These are phyloP conservation scores for Trametes cingulata DNA, from an alignment of 768 basidiomycete species.

Conservation along the genomic window DNA sequence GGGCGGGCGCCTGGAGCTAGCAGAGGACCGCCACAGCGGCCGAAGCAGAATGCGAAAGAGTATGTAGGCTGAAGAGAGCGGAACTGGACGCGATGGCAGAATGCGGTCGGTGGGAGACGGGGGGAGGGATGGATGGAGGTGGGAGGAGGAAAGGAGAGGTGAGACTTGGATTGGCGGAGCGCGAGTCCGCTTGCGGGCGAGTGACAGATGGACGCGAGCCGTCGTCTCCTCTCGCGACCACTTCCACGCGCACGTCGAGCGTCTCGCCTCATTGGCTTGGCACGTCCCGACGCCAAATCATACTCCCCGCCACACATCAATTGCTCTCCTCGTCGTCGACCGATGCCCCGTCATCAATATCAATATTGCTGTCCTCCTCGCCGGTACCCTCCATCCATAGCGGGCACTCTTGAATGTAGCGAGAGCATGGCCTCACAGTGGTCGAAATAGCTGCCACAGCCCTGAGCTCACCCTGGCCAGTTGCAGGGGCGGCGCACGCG, in stretches of 20 bases:
- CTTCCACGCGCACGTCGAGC: not conserved
- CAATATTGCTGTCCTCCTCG: not conserved
- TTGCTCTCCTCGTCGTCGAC: not conserved
- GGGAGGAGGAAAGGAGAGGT: not conserved
- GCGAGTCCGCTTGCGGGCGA: not conserved
- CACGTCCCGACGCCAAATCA: too few relatives aligned
- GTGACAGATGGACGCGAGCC: too few relatives aligned
- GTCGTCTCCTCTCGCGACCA: not conserved
- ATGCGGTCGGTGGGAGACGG: not conserved
- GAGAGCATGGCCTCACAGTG: too few relatives aligned
- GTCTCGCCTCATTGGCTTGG: not conserved
- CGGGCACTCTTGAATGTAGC: too few relatives aligned
- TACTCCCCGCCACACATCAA: too few relatives aligned
- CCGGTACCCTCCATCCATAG: not conserved
- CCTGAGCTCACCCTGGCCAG: too few relatives aligned
- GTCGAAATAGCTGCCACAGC: too few relatives aligned
- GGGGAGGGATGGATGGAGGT: not conserved
- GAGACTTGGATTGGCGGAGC: not conserved
- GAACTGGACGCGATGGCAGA: not conserved
- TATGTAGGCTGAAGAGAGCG: slow-evolving; percentile 2
- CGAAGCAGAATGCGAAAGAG: not conserved
- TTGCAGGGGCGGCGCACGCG: too few relatives aligned
- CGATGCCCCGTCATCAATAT: not conserved
- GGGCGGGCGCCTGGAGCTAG: not conserved
- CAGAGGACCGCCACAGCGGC: not conserved